Evolutionary conservation across 2,329 filamentous ascomycete species (phyloP).

Genomic region (Fusarium piperis): DNA sequence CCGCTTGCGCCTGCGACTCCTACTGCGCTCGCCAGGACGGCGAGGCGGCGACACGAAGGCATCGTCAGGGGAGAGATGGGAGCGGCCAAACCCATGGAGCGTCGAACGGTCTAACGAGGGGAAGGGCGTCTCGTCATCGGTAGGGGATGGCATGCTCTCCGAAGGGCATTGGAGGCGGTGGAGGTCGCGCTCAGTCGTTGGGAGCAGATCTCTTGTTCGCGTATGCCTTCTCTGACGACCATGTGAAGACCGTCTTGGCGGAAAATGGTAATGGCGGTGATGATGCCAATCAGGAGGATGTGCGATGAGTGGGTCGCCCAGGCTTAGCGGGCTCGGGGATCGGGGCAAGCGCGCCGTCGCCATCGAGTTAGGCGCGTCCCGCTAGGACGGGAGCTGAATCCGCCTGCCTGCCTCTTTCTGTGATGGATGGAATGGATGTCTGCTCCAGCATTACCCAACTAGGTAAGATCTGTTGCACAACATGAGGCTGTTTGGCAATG

Average conservation of each 20-base stretch:
- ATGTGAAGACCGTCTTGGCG: background rate
- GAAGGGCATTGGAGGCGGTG: conserved; percentile 24
- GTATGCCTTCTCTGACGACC: background rate
- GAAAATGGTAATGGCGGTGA: conserved; percentile 6
- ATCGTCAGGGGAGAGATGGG: conserved; percentile 84
- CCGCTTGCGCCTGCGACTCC: conserved; percentile 74
- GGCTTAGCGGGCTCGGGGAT: conserved; percentile 33
- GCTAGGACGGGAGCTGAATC: conserved; percentile 3
- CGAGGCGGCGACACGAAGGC: conserved; percentile 77
- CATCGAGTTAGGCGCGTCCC: conserved; percentile 23
- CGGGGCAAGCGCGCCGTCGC: conserved; percentile 16
- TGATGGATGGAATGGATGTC: conserved; percentile 1
- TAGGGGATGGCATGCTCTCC: conserved; percentile 49
- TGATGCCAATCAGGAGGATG: conserved; percentile 28
- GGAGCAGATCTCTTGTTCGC: conserved; percentile 2
- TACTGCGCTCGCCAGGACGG: conserved; percentile 63
- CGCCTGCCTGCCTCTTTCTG: background rate
- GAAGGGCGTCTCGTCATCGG: conserved; percentile 52
- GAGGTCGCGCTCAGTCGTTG: background rate
- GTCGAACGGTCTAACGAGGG: conserved; percentile 45
- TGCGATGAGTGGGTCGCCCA: conserved; percentile 29
- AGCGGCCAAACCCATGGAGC: conserved; percentile 61
- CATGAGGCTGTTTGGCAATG: background rate
- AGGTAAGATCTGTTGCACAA: background rate
- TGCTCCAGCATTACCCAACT: background rate